Conservation (phyloP, 129 eudicot genomes). For the Dittrichia graveolens region DNA sequence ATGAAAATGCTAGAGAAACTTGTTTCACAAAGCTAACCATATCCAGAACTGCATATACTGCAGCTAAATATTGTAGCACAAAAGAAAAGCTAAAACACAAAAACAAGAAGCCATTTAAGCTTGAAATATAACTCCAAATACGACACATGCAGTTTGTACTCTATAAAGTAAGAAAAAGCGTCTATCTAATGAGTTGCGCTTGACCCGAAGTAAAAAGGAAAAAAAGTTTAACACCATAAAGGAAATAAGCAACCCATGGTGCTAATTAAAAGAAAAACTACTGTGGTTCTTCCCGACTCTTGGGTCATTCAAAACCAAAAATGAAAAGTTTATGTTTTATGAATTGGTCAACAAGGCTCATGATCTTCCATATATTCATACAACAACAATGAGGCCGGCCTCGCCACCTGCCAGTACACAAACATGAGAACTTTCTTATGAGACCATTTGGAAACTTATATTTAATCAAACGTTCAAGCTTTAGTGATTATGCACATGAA, state of each 20-base stretch:
- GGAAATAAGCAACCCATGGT: constrained; percentile 6
- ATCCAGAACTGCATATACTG: background rate
- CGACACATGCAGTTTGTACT: background rate
- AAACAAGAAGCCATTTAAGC: background rate
- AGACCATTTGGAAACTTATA: background rate
- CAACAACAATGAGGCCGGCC: background rate
- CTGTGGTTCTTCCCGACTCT: background rate
- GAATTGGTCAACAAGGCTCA: constrained; percentile 11
- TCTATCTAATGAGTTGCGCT: constrained; percentile 12
- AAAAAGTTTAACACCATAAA: background rate
- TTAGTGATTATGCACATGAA: background rate
- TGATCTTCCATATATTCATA: constrained; percentile 9
- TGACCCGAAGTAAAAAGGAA: background rate
- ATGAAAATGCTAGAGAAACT: background rate
- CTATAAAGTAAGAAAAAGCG: background rate
- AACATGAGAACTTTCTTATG: background rate
- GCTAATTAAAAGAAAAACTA: no score
- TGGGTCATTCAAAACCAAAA: background rate
- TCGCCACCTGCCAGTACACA: background rate
- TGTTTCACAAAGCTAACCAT: constrained; percentile 4
- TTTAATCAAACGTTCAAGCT: background rate
- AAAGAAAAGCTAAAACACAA: background rate
- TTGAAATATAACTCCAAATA: background rate
- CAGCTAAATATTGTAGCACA: background rate
- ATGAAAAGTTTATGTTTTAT: no score